These are phyloP conservation scores for Colletotrichum musae DNA, from an alignment of 2,329 filamentous ascomycete genomes.

Conservation along the genomic window DNA sequence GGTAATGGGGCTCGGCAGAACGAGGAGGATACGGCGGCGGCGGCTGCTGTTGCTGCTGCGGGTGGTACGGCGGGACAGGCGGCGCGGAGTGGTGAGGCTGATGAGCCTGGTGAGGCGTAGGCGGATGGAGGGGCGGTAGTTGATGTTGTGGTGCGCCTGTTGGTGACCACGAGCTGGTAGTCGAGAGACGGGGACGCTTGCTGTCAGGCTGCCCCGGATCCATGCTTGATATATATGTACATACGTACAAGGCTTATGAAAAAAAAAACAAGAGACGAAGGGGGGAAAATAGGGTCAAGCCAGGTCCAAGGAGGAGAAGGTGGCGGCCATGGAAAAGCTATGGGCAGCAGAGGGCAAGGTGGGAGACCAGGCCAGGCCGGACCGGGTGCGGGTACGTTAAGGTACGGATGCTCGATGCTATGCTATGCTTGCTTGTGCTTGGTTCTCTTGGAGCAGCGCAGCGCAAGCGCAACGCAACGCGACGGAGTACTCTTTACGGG, in stretches of 20 bases:
- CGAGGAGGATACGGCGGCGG: slow-evolving; percentile 50
- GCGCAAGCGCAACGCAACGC: slow-evolving; percentile 28
- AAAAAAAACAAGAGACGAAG: slow-evolving; percentile 41
- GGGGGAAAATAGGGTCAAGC: slow-evolving; percentile 43
- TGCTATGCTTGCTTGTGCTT: slow-evolving; percentile 29
- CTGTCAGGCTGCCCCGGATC: slow-evolving; percentile 71
- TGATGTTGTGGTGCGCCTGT: slow-evolving; percentile 58
- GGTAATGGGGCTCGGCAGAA: slow-evolving; percentile 55
- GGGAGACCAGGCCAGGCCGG: slow-evolving; percentile 25
- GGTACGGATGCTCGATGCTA: slow-evolving; percentile 20
- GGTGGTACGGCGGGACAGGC: slow-evolving; percentile 54
- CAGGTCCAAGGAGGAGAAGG: slow-evolving; percentile 39
- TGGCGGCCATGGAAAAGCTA: slow-evolving; percentile 53
- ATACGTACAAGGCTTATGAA: slow-evolving; percentile 49
- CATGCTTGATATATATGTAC: slow-evolving; percentile 68
- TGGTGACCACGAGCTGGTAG: slow-evolving; percentile 59
- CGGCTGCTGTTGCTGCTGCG: slow-evolving; percentile 40
- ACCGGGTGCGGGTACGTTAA: slow-evolving; percentile 3
- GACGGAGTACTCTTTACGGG: slow-evolving; percentile 6
- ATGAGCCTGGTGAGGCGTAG: slow-evolving; percentile 52
- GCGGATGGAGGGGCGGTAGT: slow-evolving; percentile 63
- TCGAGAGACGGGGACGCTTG: slow-evolving; percentile 71
- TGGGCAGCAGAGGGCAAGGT: slow-evolving; percentile 45
- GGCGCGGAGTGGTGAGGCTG: slow-evolving; percentile 55
- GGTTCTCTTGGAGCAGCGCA: slow-evolving; percentile 19